These are phyloP conservation scores for Butyriboletus loyo DNA, from an alignment of 768 basidiomycete species.

Conservation along the genomic window DNA sequence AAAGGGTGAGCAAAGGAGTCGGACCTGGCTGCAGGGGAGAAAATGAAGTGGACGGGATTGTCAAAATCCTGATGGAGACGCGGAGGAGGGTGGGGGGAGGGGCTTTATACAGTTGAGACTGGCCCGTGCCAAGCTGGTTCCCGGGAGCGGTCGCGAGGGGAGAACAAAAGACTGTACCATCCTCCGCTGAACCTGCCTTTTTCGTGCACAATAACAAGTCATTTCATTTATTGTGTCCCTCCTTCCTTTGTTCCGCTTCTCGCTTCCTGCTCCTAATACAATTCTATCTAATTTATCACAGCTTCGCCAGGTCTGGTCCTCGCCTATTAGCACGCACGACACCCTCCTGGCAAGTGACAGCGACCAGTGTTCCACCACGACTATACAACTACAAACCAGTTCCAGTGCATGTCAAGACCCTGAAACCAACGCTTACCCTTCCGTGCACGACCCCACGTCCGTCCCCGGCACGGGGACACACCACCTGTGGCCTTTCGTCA, in stretches of 20 bases:
- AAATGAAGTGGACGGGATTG: slow-evolving; percentile 27
- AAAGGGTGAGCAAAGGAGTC: neutral
- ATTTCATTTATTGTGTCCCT: slow-evolving; percentile 21
- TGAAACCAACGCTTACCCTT: slow-evolving; percentile 45
- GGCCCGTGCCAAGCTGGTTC: slow-evolving; percentile 7
- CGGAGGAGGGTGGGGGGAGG: neutral
- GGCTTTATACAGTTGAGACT: slow-evolving; percentile 27
- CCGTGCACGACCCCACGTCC: slow-evolving; percentile 72
- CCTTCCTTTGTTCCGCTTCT: slow-evolving; percentile 16
- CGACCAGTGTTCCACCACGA: slow-evolving; percentile 61
- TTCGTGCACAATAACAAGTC: slow-evolving; percentile 29
- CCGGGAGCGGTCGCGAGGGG: slow-evolving; percentile 27
- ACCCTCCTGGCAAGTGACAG: slow-evolving; percentile 80
- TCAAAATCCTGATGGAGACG: slow-evolving; percentile 33
- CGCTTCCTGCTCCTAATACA: slow-evolving; percentile 12
- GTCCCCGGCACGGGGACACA: slow-evolving; percentile 58
- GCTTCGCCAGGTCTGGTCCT: slow-evolving; percentile 34
- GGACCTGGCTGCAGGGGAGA: slow-evolving; percentile 30
- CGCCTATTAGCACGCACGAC: slow-evolving; percentile 61
- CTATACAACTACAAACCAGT: slow-evolving; percentile 56
- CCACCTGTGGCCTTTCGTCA: slow-evolving; percentile 42
- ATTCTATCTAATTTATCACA: slow-evolving; percentile 14
- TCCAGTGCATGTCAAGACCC: slow-evolving; percentile 7
- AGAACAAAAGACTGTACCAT: slow-evolving; percentile 31
- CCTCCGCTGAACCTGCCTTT: slow-evolving; percentile 18